Evolutionary conservation across 768 basidiomycete species (phyloP).

Genomic region (Boletus barrowsii): DNA sequence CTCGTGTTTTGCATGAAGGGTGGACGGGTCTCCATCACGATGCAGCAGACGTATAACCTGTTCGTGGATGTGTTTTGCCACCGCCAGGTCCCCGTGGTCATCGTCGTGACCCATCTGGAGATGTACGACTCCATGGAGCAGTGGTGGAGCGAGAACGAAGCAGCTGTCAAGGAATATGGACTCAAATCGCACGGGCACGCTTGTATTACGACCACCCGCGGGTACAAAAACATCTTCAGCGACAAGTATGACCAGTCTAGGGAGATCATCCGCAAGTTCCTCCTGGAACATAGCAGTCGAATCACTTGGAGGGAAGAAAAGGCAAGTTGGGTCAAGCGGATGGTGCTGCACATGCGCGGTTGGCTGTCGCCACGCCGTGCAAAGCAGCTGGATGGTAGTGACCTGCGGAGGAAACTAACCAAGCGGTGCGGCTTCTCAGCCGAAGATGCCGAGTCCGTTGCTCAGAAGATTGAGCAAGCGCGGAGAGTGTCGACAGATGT

Average conservation of each 20-base stretch:
- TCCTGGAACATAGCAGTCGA: conserved; percentile 16
- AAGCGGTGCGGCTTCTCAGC: conserved; percentile 22
- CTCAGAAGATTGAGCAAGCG: conserved; percentile 18
- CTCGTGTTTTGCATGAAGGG: conserved; percentile 31
- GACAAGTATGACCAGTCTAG: conserved; percentile 36
- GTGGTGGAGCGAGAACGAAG: conserved; percentile 41
- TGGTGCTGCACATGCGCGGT: conserved; percentile 23
- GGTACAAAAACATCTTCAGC: conserved; percentile 14
- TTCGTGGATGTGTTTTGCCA: conserved; percentile 41
- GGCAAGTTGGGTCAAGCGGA: conserved; percentile 24
- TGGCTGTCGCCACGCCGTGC: conserved; percentile 20
- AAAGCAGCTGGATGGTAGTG: conserved; percentile 7
- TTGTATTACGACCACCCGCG: conserved; percentile 39
- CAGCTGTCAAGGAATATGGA: conserved; percentile 28
- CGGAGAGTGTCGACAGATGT: conserved; percentile 2
- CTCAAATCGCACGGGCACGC: conserved; percentile 37
- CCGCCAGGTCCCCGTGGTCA: conserved; percentile 28
- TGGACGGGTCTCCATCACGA: conserved; percentile 23
- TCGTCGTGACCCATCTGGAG: conserved; percentile 38
- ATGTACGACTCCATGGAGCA: conserved; percentile 30
- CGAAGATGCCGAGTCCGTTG: conserved; percentile 18
- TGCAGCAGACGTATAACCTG: conserved; percentile 30
- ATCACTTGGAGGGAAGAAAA: conserved; percentile 25
- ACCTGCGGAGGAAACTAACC: conserved; percentile 21
- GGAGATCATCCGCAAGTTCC: conserved; percentile 17